Evolutionary conservation across 2,329 filamentous ascomycete species (phyloP), one percentile per base, ranked within the genome.

Genomic region (Torrubiella hemipterigena): DNA sequence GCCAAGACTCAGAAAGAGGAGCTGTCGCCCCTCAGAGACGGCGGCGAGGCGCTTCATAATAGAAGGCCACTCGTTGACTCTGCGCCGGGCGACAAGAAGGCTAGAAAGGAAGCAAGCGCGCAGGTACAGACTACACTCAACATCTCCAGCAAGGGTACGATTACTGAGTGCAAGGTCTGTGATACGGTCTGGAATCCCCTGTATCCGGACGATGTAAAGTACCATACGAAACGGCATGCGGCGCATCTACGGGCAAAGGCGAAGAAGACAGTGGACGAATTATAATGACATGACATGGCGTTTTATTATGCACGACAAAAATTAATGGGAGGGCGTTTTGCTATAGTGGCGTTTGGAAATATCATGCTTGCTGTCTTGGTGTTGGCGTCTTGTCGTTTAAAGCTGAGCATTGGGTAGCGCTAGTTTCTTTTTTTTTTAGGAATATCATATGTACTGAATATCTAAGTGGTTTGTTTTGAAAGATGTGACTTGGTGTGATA

Each of bases 141-240:
- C 20, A 45, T 64, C 3, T 61, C 60, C 0, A 47, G 51, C 2
- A 50, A 55, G 17, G 54, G 58, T 4, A 45, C 58, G 2, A 63
- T 63, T 36, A 52, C 56, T 3, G 59, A 64, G 32, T 64, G 60
- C 38, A 58, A 50, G 30, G 35, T 52, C 3, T 64, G 60, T 38
- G 47, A 61, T 31, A 61, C 51, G 1, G 54, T 63, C 7, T 63
- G 57, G 49, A 63, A 63, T 30, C 60, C 59, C 0, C 39, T 61
- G 5, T 57, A 55, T 32, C 58, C 59, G 4, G 55, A 55, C 17
- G 60, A 63, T 33, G 59, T 61, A 12, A 62, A 56, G 34, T 59
- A 51, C 12, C 60, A 63, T 33, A 43, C 47, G 2, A 59, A 56
- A 34, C 49, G 53, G 20, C 60, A 63, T 32, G 51, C 53, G 7